Evolutionary conservation across 768 basidiomycete genomes (phyloP).

Genomic region (Lenzites betulinus): DNA sequence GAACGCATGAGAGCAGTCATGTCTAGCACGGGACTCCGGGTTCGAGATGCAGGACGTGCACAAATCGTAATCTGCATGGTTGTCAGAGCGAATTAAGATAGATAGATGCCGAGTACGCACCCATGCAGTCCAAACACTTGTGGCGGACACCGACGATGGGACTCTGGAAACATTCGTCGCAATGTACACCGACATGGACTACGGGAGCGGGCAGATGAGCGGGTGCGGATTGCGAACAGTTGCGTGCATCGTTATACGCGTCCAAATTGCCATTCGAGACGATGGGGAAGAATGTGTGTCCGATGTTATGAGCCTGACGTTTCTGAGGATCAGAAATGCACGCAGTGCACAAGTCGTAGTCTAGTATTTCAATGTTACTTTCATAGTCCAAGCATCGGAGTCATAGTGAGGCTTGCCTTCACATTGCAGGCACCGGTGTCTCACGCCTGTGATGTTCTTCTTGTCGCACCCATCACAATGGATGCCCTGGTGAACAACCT

Average conservation of each 20-base stretch:
- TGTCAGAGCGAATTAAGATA: not conserved
- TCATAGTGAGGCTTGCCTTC: conserved; percentile 29
- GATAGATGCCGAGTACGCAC: not conserved
- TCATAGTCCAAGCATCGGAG: no score
- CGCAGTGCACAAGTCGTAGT: conserved; percentile 25
- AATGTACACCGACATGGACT: conserved; percentile 28
- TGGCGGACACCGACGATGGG: conserved; percentile 65
- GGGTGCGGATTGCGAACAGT: not conserved
- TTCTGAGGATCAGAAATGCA: conserved; percentile 16
- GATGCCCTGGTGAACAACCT: conserved; percentile 48
- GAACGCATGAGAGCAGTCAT: conserved; percentile 23
- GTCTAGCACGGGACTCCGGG: conserved; percentile 9
- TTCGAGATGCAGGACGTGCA: conserved; percentile 24
- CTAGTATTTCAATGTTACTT: not conserved
- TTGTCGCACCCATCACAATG: conserved; percentile 64
- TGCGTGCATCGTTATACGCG: conserved; percentile 16
- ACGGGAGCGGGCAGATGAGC: not conserved
- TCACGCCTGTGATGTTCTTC: conserved; percentile 7
- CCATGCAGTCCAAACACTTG: conserved; percentile 76
- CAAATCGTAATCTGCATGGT: conserved; percentile 25
- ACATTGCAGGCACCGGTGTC: conserved; percentile 62
- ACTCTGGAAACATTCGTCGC: conserved; percentile 56
- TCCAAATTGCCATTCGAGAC: conserved; percentile 6
- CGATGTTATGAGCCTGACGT: conserved; percentile 17
- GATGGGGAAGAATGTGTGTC: conserved; percentile 29